Percentiles rank a stretch among this genome's conserved stretches.
Conservation (phyloP, 257 asterid species). For the Primulina tabacum region DNA sequence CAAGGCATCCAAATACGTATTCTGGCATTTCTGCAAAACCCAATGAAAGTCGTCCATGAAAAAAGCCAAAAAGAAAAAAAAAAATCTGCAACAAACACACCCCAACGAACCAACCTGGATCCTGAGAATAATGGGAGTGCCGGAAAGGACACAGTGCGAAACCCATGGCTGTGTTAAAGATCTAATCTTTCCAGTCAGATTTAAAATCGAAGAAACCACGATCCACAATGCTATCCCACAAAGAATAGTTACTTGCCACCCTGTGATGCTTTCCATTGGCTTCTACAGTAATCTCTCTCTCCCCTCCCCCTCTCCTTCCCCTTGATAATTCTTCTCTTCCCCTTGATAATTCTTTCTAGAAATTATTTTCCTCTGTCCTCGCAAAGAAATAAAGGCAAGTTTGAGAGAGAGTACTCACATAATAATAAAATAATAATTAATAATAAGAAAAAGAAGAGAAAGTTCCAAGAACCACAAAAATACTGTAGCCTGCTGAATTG, state of each 20-base stretch:
- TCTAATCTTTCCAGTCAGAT: slow-evolving; percentile 69
- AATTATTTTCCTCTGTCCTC: neutral
- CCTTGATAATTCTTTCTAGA: neutral
- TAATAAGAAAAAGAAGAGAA: neutral
- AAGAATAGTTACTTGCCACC: slow-evolving; percentile 57
- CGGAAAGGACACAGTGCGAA: slow-evolving; percentile 43
- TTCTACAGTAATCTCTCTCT: slow-evolving; percentile 1
- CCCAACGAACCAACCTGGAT: slow-evolving; percentile 64
- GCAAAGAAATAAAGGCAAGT: neutral
- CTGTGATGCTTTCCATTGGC: slow-evolving; percentile 52
- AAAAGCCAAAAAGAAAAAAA: neutral
- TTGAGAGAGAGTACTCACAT: neutral
- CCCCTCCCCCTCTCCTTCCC: too few species aligned
- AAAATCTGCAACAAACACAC: slow-evolving; percentile 12
- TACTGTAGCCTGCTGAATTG: neutral
- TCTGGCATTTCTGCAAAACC: slow-evolving; percentile 66
- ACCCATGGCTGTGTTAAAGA: slow-evolving; percentile 79
- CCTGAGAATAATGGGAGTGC: slow-evolving; percentile 58
- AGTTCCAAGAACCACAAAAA: slow-evolving; percentile 10
- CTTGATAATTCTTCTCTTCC: neutral
- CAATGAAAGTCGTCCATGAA: slow-evolving; percentile 8
- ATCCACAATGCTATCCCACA: slow-evolving; percentile 72
- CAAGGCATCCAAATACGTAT: slow-evolving; percentile 61
- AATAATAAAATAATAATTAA: neutral
- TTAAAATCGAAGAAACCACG: slow-evolving; percentile 56